Evolutionary conservation across 495 filamentous ascomycete genomes (phyloP).

Genomic region (Aspergillus cristatus): DNA sequence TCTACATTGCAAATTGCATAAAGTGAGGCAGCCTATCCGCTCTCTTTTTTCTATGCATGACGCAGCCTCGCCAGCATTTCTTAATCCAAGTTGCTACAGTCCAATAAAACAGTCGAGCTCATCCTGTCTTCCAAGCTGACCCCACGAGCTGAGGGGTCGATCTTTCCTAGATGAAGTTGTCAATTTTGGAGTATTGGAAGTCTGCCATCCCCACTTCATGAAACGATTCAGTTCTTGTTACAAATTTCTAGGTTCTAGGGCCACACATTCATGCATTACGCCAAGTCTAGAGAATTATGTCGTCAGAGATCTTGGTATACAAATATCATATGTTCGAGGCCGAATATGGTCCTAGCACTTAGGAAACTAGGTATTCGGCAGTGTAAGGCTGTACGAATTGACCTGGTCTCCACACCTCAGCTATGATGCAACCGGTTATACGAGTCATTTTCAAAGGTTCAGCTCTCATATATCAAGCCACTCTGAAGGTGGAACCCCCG

Average conservation of each 20-base stretch:
- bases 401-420: neutral
- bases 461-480: constrained; percentile 1
- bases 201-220: no score
- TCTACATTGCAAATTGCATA: neutral
- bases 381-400: neutral
- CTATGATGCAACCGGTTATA: neutral
- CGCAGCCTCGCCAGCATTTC: no score
- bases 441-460: neutral
- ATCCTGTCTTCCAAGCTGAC: neutral
- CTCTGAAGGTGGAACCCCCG: neutral
- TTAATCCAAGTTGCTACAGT: neutral
- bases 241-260: no score
- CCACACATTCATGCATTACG: no score
- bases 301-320: no score
- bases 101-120: neutral
- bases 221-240: no score
- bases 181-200: no score
- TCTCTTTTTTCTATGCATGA: neutral
- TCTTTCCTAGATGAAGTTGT: no score
- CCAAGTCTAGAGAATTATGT: no score
- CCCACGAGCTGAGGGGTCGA: neutral
- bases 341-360: no score
- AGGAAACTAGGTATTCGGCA: no score
- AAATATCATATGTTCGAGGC: no score
- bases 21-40: neutral